A percentile compares a stretch with the other conserved stretches of the same genome.
Evolutionary conservation across 1,139 yeast species (phyloP).

Genomic region (Lizanozyma gosingica): DNA sequence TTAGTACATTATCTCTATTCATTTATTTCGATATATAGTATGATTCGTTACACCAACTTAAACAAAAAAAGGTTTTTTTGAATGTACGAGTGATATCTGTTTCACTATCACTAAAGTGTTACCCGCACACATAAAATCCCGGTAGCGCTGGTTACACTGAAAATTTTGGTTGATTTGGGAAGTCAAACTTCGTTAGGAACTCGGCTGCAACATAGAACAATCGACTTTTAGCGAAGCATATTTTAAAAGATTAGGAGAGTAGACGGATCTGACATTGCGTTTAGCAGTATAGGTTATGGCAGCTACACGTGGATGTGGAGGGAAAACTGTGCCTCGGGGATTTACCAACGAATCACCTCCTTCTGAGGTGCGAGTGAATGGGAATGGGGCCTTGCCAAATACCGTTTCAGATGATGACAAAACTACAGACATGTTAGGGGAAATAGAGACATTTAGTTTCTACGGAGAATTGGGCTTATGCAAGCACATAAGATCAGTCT

Average conservation of each 20-base stretch:
- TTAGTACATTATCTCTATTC: too few relatives aligned
- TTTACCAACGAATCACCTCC: slow-evolving; percentile 1
- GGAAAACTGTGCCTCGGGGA: not conserved
- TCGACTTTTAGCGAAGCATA: too few relatives aligned
- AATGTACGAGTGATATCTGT: too few relatives aligned
- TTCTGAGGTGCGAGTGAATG: not conserved
- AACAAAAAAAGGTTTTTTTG: too few relatives aligned
- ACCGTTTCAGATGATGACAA: not conserved
- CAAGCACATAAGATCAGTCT: slow-evolving; percentile 26
- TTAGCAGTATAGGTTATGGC: not conserved
- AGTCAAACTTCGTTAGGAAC: not conserved
- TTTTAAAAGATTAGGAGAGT: too few relatives aligned
- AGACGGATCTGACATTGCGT: too few relatives aligned
- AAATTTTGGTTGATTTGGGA: not conserved
- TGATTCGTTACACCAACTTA: too few relatives aligned
- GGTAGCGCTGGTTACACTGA: not conserved
- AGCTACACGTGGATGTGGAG: not conserved
- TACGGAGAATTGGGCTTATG: not conserved
- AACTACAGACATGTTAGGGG: not conserved
- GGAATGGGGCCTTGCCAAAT: not conserved
- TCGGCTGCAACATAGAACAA: not conserved
- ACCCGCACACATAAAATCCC: not conserved
- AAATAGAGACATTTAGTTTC: not conserved
- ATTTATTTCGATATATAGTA: too few relatives aligned
- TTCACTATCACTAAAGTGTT: not conserved